Percentiles rank a stretch among this genome's conserved stretches.
Evolutionary conservation across 495 filamentous ascomycete species (phyloP).

Genomic region (Tuber magnatum): DNA sequence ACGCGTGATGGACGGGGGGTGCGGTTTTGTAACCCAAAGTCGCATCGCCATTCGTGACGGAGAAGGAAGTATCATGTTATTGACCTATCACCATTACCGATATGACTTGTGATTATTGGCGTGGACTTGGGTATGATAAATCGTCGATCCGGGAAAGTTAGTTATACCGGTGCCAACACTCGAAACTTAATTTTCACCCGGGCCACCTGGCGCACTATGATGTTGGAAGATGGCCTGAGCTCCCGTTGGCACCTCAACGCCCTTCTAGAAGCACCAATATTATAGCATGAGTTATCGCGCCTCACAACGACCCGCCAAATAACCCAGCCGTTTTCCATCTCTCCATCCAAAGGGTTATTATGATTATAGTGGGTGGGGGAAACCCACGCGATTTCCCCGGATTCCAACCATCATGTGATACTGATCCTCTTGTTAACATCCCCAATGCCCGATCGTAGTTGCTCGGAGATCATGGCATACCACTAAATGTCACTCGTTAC

Average conservation of each 20-base stretch:
- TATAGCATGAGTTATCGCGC: background rate
- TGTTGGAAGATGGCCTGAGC: background rate
- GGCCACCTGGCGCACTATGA: background rate
- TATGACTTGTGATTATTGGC: background rate
- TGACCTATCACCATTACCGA: background rate
- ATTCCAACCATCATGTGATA: background rate
- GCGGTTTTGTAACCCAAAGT: background rate
- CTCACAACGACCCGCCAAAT: background rate
- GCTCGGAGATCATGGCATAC: background rate
- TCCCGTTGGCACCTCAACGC: background rate
- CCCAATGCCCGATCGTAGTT: background rate
- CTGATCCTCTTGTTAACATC: background rate
- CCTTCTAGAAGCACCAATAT: constrained; percentile 2
- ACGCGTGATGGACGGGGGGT: background rate
- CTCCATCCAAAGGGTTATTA: background rate
- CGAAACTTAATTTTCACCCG: background rate
- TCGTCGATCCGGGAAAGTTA: background rate
- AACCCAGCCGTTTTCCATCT: background rate
- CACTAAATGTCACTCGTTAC: background rate
- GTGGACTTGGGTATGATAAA: background rate
- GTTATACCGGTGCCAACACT: background rate
- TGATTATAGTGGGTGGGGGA: background rate
- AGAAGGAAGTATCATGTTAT: background rate
- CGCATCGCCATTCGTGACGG: background rate
- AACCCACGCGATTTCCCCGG: background rate